Evolutionary conservation across 148 eudicot species (phyloP).

Genomic region (Cornus florida): DNA sequence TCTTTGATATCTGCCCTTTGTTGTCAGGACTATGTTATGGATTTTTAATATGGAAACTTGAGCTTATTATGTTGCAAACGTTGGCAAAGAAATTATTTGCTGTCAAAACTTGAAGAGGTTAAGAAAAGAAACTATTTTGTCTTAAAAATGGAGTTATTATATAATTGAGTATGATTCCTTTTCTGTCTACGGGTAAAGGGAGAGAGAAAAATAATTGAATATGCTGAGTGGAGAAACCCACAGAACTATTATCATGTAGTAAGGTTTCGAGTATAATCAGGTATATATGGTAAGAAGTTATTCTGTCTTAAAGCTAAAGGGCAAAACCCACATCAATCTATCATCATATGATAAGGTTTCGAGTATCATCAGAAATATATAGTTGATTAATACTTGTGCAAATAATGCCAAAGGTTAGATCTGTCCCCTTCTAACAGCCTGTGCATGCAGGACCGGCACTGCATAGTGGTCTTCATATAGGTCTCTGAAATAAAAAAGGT

Average conservation of each 20-base stretch:
- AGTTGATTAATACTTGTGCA: no score
- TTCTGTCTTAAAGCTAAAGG: not conserved
- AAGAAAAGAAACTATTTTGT: not conserved
- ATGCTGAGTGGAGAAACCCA: not conserved
- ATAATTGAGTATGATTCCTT: not conserved
- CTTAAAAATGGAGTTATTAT: not conserved
- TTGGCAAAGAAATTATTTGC: not conserved
- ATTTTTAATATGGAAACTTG: not conserved
- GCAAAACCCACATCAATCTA: not conserved
- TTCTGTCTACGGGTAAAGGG: not conserved
- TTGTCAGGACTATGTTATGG: not conserved
- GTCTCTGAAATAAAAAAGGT: not conserved
- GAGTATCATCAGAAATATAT: not conserved
- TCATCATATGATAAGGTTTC: not conserved
- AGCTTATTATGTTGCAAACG: conserved; percentile 6
- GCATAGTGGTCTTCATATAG: no score
- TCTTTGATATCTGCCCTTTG: not conserved
- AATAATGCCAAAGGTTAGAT: no score
- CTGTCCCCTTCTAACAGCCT: no score
- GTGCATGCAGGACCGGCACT: no score
- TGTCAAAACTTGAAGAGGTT: not conserved
- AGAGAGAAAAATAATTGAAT: not conserved
- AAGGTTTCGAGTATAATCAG: not conserved
- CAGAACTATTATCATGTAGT: not conserved
- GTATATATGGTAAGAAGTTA: no score